Percentiles rank a stretch among this genome's conserved stretches.
Evolutionary conservation across 768 basidiomycete species (phyloP).

Genomic region (Amanita pseudoporphyria): DNA sequence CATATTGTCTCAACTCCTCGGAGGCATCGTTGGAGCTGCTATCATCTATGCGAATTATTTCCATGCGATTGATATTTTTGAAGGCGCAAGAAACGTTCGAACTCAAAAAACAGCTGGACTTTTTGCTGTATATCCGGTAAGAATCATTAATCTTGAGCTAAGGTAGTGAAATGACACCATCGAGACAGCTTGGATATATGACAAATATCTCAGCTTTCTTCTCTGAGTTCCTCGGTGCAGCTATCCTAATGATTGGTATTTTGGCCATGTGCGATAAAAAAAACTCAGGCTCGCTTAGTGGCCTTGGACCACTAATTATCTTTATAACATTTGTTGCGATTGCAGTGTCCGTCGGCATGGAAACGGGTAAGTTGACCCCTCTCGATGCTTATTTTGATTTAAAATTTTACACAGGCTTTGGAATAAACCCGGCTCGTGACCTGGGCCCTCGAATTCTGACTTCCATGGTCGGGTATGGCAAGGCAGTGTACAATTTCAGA

Average conservation of each 20-base stretch:
- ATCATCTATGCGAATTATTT: slow-evolving; percentile 60
- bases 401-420: slow-evolving; percentile 19
- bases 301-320: slow-evolving; percentile 45
- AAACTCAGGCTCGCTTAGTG: slow-evolving; percentile 39
- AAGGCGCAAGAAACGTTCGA: slow-evolving; percentile 45
- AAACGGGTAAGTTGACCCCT: slow-evolving; percentile 33
- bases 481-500: slow-evolving; percentile 27
- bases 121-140: slow-evolving; percentile 53
- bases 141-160: slow-evolving; percentile 13
- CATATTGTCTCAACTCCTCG: slow-evolving; percentile 55
- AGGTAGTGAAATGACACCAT: background rate
- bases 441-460: slow-evolving; percentile 56
- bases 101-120: slow-evolving; percentile 47
- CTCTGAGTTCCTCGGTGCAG: slow-evolving; percentile 50
- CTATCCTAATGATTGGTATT: slow-evolving; percentile 46
- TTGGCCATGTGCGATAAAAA: slow-evolving; percentile 43
- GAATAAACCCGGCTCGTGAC: slow-evolving; percentile 32
- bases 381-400: background rate
- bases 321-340: slow-evolving; percentile 54
- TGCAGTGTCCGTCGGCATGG: slow-evolving; percentile 49
- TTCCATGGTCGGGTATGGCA: slow-evolving; percentile 61
- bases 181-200: slow-evolving; percentile 26
- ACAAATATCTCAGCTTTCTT: slow-evolving; percentile 31
- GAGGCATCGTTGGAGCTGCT: slow-evolving; percentile 50
- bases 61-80: slow-evolving; percentile 57